Conservation (phyloP, 768 basidiomycete genomes). For the Clavaria fumosa region DNA sequence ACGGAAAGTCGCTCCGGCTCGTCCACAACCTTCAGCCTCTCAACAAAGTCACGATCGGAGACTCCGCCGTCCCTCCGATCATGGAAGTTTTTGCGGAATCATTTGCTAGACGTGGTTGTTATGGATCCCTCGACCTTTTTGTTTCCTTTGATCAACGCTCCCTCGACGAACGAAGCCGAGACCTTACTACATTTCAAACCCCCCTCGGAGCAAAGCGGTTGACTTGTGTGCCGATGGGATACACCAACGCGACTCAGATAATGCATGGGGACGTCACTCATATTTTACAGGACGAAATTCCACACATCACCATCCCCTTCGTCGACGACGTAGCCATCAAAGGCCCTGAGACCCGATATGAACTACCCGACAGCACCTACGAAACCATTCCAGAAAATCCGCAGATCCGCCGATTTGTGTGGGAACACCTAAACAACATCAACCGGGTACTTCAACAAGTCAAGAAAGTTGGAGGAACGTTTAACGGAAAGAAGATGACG, state of each 20-base stretch:
- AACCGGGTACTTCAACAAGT: slow-evolving; percentile 24
- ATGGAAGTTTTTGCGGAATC: slow-evolving; percentile 19
- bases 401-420: slow-evolving; percentile 23
- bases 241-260: slow-evolving; percentile 23
- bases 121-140: slow-evolving; percentile 20
- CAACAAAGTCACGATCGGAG: slow-evolving; percentile 22
- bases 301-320: slow-evolving; percentile 20
- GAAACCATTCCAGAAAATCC: slow-evolving; percentile 24
- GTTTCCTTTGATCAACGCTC: slow-evolving; percentile 22
- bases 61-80: slow-evolving; percentile 21
- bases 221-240: slow-evolving; percentile 24
- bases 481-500: slow-evolving; percentile 22
- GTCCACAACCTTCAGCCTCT: slow-evolving; percentile 25
- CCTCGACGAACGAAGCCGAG: slow-evolving; percentile 17
- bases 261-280: slow-evolving; percentile 25
- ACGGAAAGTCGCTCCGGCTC: slow-evolving; percentile 19
- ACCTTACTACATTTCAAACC: slow-evolving; percentile 27
- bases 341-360: slow-evolving; percentile 20
- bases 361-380: slow-evolving; percentile 13
- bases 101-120: slow-evolving; percentile 20
- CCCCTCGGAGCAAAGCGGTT: slow-evolving; percentile 18
- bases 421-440: slow-evolving; percentile 22
- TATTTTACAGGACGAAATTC: slow-evolving; percentile 26
- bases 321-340: slow-evolving; percentile 26
- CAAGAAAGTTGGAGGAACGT: slow-evolving; percentile 22